Base-by-base conservation (phyloP, 2,329 filamentous ascomycete genomes). In the Fusarium papillatum region DNA sequence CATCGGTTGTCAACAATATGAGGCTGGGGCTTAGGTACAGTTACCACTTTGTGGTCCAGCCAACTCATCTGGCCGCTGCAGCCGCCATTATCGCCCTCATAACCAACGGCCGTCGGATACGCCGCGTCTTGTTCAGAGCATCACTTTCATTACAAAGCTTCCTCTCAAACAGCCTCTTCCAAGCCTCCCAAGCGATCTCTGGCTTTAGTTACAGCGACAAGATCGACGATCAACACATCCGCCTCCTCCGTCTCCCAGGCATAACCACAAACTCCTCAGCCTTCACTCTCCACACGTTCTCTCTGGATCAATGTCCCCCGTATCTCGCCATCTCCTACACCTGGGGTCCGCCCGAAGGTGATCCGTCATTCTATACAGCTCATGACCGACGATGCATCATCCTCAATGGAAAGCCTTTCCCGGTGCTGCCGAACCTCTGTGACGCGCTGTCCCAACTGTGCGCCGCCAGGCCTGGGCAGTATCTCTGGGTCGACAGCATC, bases 251-350 rank as follows among this genome's bases (percentile, higher is more conserved):
- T 34, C 70, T 78, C 17, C 75, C 75, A 43, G 59, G 68, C 13
- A 26, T 64, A 16, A n/a, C 14, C 38, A 29, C 41, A 34, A 57
- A n/a, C 48, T 38, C 41, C 19, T 60, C 68, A 17, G 64, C n/a
- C 9, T 62, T 76, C 66, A 70, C 72, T 11, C 39, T 79, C 10
- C 60, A 76, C 60, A 78, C 76, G 14, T 78, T 72, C 60, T 46
- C 68, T 4, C 31, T 79, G 10, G 43, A 64, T 16, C 34, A 70
- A 55, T 68, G 67, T 29, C 77, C 73, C 19, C 64, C 64, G 9
- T 81, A 75, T 69, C 70, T 76, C 57, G 75, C 77, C 50, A 66
- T 81, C 17, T 81, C 79, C 4, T 80, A 81, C 62, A 80, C 74
- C 11, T 80, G 79, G 79, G 78, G 77, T 14, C 63, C 55, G 3